phyloP scores from a whole-genome alignment of 176 grass and related monocot genomes.

The Bolboschoenus planiculmis region DNA sequence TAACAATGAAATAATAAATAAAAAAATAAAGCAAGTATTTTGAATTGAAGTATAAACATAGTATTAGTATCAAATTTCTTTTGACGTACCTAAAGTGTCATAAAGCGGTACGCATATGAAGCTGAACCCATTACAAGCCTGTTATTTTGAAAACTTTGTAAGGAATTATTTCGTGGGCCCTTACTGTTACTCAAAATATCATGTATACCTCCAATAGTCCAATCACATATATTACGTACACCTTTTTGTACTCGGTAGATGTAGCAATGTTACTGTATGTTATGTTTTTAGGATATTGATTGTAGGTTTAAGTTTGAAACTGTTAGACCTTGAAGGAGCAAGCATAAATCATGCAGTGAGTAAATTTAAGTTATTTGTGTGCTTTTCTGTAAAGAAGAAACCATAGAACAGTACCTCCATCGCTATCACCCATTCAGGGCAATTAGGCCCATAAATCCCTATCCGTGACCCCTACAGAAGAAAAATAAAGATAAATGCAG shows the following conservation, averaged over 20 bases:
- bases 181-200: not conserved
- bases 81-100: conserved; percentile 68
- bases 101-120: conserved; percentile 84
- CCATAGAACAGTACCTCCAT: conserved; percentile 57
- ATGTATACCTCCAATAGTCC: not conserved
- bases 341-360: not conserved
- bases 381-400: not conserved
- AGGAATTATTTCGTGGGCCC: not conserved
- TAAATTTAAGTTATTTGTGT: not conserved
- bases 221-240: not conserved
- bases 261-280: not conserved
- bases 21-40: conserved; percentile 3
- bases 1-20: not conserved
- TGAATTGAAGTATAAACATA: not conserved
- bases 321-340: not conserved
- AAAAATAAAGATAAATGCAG: conserved; percentile 20
- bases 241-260: not conserved
- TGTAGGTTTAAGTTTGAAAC: not conserved
- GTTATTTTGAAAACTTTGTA: conserved; percentile 18
- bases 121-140: conserved; percentile 94
- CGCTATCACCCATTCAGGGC: conserved; percentile 81
- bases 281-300: not conserved
- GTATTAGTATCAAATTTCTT: not conserved
- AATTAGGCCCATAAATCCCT: conserved; percentile 88
- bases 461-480: conserved; percentile 52